A percentile compares a stretch with the other conserved stretches of the same genome.
These are phyloP conservation scores for Calonectria pseudoreteaudii DNA, from an alignment of 2,329 filamentous ascomycete species.

Conservation along the genomic window DNA sequence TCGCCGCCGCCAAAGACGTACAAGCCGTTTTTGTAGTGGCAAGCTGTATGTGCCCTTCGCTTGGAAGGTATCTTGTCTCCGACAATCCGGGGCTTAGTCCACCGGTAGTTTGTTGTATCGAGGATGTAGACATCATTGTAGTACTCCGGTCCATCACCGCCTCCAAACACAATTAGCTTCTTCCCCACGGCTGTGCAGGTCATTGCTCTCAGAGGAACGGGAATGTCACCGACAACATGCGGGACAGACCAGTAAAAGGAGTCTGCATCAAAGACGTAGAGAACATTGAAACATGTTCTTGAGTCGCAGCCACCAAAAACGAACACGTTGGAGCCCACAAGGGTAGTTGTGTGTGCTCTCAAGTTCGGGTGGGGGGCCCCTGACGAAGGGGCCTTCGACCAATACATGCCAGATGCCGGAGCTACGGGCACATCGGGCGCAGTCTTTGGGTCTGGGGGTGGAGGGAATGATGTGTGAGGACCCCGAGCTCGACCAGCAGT, in stretches of 20 bases:
- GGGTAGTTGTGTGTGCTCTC: slow-evolving; percentile 74
- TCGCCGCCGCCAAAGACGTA: slow-evolving; percentile 80
- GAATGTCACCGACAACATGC: slow-evolving; percentile 73
- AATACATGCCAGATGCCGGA: slow-evolving; percentile 79
- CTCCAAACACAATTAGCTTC: slow-evolving; percentile 77
- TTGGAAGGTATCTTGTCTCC: slow-evolving; percentile 70
- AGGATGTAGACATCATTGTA: slow-evolving; percentile 80
- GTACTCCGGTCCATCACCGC: slow-evolving; percentile 76
- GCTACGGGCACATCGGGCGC: slow-evolving; percentile 71
- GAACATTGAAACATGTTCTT: slow-evolving; percentile 74
- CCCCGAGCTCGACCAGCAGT: slow-evolving; percentile 48
- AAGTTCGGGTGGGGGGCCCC: slow-evolving; percentile 71
- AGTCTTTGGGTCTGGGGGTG: slow-evolving; percentile 66
- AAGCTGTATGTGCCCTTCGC: slow-evolving; percentile 76
- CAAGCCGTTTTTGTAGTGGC: slow-evolving; percentile 76
- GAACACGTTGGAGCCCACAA: slow-evolving; percentile 75
- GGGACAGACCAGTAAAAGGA: slow-evolving; percentile 77
- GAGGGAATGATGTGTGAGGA: slow-evolving; percentile 64
- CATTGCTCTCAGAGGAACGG: slow-evolving; percentile 76
- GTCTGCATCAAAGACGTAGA: slow-evolving; percentile 77
- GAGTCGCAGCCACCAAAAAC: slow-evolving; percentile 78
- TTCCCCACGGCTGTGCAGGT: slow-evolving; percentile 78
- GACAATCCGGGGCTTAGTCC: slow-evolving; percentile 71
- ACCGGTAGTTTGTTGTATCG: slow-evolving; percentile 77
- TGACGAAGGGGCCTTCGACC: slow-evolving; percentile 74